Percentiles rank a stretch among this genome's conserved stretches.
Conservation (phyloP, 2,329 filamentous ascomycete species). For the Emergomyces africanus region DNA sequence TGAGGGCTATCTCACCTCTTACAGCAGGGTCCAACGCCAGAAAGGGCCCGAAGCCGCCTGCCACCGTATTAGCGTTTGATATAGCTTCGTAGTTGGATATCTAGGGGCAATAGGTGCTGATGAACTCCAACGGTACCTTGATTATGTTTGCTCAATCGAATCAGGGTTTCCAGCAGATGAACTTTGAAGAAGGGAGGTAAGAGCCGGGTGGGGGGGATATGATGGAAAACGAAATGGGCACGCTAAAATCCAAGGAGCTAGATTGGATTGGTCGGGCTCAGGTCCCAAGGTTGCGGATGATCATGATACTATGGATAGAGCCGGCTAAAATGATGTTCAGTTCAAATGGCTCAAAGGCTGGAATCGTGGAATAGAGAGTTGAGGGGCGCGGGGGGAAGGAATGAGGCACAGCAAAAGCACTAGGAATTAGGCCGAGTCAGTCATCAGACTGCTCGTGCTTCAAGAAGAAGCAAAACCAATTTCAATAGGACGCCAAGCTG, state of each 20-base stretch:
- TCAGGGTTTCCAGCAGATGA: not conserved
- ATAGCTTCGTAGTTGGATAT: not conserved
- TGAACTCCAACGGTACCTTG: not conserved
- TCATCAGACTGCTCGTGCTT: not conserved
- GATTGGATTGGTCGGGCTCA: not conserved
- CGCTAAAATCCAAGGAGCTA: not conserved
- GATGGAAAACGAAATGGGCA: not conserved
- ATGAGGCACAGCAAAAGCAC: not conserved
- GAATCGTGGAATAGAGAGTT: not conserved
- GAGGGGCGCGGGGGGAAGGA: not conserved
- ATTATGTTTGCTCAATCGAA: not conserved
- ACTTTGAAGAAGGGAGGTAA: not conserved
- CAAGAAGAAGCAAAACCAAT: not conserved
- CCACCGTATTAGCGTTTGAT: not conserved
- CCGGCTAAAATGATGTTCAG: not conserved
- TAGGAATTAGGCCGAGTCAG: not conserved
- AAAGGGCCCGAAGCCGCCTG: not conserved
- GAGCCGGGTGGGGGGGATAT: not conserved
- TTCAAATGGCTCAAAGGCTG: no score
- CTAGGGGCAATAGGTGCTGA: not conserved
- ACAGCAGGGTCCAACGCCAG: not conserved
- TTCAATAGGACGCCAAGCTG: not conserved
- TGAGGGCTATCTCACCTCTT: conserved; percentile 3
- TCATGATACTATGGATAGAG: not conserved
- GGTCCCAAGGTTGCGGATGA: not conserved